Evolutionary conservation across 2,329 filamentous ascomycete species (phyloP), one percentile per base, ranked within the genome.

Genomic region (Cladosporium austrohemisphaericum): DNA sequence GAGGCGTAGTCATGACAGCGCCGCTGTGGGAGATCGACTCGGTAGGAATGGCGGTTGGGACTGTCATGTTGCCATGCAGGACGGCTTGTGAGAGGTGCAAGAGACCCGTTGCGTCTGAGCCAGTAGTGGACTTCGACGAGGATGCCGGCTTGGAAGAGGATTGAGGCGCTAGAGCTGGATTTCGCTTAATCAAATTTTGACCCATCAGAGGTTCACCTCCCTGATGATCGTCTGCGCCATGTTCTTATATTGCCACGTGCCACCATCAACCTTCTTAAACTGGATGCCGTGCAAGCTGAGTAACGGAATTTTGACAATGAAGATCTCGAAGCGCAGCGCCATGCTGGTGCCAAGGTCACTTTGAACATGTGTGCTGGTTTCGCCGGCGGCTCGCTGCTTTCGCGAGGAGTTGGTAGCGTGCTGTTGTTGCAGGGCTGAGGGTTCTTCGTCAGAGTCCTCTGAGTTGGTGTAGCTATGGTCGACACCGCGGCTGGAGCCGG

Each of bases 231-330:
- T 90, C 69, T 95, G 91, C 28, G 93, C 93, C 90, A 97, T 94
- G 64, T 88, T 92, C 75, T 96, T 95, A 73, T 95, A 98, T 69
- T 96, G 91, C 91, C 92, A 97, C 51, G 93, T 97, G 52, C 94
- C 92, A 28, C 93, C 92, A 50, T 88, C 82, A 58, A 97, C 85
- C 65, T 93, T 90, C 77, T 98, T 98, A 75, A 98, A 98, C 68
- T 97, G 93, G 54, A 98, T 91, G 41, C 93, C 93, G 64, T 98
- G 92, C 50, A 98, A 72, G 33, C 86, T 90, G 53, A 98, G 82
- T 44, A 98, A 74, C 10, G 93, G 93, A 20, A 98, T 90, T 71
- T 98, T 98, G 66, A 98, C 93, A 59, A 98, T 93, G 58, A 96
- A 84, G 55, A 97, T 95, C 66, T 98, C 93, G 64, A 97, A 98